Base-by-base conservation (phyloP, 768 basidiomycete genomes). In the Tephrocybe sp. region DNA sequence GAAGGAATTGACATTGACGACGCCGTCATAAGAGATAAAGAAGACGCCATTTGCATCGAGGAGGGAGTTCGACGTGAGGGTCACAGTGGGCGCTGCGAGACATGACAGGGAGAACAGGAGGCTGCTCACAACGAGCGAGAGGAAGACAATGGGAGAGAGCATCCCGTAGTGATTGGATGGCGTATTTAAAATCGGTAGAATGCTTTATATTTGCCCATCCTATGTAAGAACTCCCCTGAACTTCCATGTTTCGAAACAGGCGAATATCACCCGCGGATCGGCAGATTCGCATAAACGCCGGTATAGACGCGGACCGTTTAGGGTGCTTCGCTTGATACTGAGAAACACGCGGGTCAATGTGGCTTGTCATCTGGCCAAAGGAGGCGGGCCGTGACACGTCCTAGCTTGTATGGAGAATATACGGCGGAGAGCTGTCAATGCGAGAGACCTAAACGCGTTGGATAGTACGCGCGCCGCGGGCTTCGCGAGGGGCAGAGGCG, bases 1-100 rank as follows among this genome's bases (percentile, higher is more conserved):
- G 64, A 77, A 77, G 4, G 71, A 72, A 60, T 77, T 69, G 54
- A 74, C 70, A 49, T 75, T 75, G 34, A 77, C 72, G 33, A 77
- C 67, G 9, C 74, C 73, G 47, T 77, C 75, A 45, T 66, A 77
- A 1, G 73, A 74, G 38, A 75, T 58, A 50, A 75, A 76, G 57
- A 70, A 77, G 34, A 75, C 62, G 9, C 74, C 72, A 31, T 67
- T 65, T 0, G 66, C 18, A 47, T 77, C 75, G 12, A 75, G 65
- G 22, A 64, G 57, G 11, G 64, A 67, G 50, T 72, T 73, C 8
- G 66, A 63, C 22, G 69, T 57, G 22, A 72, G 55, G n/a, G 70
- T 69, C 22, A 75, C 72, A 3, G 53, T 62, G 15, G 74, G 75
- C 15, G 70, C 75, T n/a, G 69, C 72, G 3, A 49, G 42, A 40